These are phyloP conservation scores for Starmerella apis DNA, from an alignment of 805 yeast species.

Conservation along the genomic window DNA sequence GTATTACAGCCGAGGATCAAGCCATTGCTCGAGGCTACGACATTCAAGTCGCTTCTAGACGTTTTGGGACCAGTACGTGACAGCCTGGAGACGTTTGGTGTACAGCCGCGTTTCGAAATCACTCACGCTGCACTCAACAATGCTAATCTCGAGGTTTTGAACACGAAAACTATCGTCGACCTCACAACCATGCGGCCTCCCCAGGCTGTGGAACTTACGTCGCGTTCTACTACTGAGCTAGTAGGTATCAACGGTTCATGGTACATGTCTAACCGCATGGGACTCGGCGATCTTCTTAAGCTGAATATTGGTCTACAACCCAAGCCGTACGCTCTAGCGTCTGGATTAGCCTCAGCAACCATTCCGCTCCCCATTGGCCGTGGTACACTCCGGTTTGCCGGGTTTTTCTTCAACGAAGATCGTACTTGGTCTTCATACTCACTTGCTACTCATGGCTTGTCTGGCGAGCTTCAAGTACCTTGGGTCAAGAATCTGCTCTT, in stretches of 20 bases:
- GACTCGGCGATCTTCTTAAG: constrained; percentile 24
- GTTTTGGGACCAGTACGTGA: constrained; percentile 25
- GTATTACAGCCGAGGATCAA: constrained; percentile 27
- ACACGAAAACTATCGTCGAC: constrained; percentile 17
- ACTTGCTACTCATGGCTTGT: constrained; percentile 38
- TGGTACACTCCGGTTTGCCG: constrained; percentile 18
- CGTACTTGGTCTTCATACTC: constrained; percentile 48
- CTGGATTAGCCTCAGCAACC: constrained; percentile 22
- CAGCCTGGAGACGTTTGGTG: constrained; percentile 22
- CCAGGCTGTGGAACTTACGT: constrained; percentile 11
- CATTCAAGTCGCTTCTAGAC: constrained; percentile 24
- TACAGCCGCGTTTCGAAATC: constrained; percentile 14
- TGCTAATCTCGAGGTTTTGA: constrained; percentile 7
- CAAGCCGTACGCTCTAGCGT: constrained; percentile 20
- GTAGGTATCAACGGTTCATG: constrained; percentile 17
- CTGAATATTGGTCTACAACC: constrained; percentile 19
- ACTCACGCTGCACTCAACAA: not conserved
- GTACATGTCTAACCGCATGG: constrained; percentile 19
- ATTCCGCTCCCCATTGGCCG: constrained; percentile 23
- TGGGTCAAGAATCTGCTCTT: constrained; percentile 19
- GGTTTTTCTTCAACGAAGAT: constrained; percentile 44
- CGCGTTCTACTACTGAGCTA: constrained; percentile 16
- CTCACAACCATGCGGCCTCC: constrained; percentile 17
- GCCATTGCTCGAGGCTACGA: constrained; percentile 25
- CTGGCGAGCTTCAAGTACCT: constrained; percentile 35